A percentile compares a stretch with the other conserved stretches of the same genome.
These are phyloP conservation scores for Suillus placidus DNA, from an alignment of 768 basidiomycete species.

Conservation along the genomic window DNA sequence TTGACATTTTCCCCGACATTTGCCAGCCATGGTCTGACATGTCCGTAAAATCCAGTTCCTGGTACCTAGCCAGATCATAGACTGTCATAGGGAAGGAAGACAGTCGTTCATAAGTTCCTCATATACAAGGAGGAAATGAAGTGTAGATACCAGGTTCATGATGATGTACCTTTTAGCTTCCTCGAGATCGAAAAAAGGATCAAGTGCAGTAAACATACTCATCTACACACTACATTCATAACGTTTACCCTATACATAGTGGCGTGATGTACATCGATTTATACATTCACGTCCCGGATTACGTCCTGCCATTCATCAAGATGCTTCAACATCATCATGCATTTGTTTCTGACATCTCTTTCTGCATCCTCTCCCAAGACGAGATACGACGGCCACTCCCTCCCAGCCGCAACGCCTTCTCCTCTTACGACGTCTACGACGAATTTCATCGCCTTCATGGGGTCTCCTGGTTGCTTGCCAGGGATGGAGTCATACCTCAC, in stretches of 20 bases:
- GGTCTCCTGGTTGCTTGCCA: conserved; percentile 56
- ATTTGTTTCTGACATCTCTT: conserved; percentile 51
- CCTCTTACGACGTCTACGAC: conserved; percentile 48
- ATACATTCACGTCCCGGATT: conserved; percentile 44
- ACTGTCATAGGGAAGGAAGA: background rate
- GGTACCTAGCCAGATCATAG: background rate
- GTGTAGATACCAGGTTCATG: background rate
- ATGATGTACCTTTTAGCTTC: background rate
- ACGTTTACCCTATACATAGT: background rate
- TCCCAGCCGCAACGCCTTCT: conserved; percentile 53
- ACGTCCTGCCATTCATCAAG: conserved; percentile 62
- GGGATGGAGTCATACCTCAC: conserved; percentile 38
- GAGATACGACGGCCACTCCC: conserved; percentile 50
- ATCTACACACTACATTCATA: background rate
- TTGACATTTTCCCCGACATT: background rate
- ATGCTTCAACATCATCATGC: conserved; percentile 42
- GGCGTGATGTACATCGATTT: conserved; percentile 24
- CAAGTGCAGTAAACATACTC: background rate
- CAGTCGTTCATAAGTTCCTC: background rate
- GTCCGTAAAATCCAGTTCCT: background rate
- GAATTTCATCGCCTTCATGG: conserved; percentile 58
- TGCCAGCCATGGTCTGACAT: background rate
- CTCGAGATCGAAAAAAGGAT: background rate
- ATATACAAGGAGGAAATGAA: background rate
- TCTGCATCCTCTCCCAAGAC: conserved; percentile 58